Evolutionary conservation across 345 rosid species (phyloP).

Genomic region (Ceriops tagal): DNA sequence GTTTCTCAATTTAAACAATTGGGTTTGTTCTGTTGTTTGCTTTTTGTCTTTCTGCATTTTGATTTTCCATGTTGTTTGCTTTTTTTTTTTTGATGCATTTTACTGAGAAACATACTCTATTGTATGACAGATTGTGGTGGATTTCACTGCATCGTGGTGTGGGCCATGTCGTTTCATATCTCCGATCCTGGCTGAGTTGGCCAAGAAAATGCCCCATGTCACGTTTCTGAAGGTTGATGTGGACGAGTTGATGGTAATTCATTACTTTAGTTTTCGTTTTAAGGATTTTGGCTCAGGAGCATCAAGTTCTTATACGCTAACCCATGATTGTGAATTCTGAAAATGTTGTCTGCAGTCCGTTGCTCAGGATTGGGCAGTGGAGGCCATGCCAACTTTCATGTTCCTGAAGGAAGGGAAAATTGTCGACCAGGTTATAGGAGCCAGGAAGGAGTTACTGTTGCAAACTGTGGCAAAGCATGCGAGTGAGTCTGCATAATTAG

Average conservation of each 20-base stretch:
- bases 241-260: constrained; percentile 26
- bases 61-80: too few relatives aligned
- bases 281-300: too few relatives aligned
- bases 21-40: too few relatives aligned
- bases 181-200: constrained; percentile 24
- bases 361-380: too few relatives aligned
- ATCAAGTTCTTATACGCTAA: too few relatives aligned
- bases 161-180: constrained; percentile 26
- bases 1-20: too few relatives aligned
- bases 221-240: constrained; percentile 35
- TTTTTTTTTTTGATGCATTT: too few relatives aligned
- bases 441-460: constrained; percentile 17
- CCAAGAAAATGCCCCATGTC: constrained; percentile 27
- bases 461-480: constrained; percentile 5
- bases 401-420: constrained; percentile 22
- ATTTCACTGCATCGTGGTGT: constrained; percentile 39
- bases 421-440: constrained; percentile 25
- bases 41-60: too few relatives aligned
- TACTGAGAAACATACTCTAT: background rate
- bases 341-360: too few relatives aligned
- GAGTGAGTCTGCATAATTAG: background rate
- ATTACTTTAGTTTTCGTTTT: background rate
- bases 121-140: constrained; percentile 24
- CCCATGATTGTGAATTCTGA: too few relatives aligned
- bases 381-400: constrained; percentile 25